A percentile compares a stretch with the other conserved stretches of the same genome.
Conservation (phyloP, 2,329 filamentous ascomycete genomes). For the Neonectria coccinea region DNA sequence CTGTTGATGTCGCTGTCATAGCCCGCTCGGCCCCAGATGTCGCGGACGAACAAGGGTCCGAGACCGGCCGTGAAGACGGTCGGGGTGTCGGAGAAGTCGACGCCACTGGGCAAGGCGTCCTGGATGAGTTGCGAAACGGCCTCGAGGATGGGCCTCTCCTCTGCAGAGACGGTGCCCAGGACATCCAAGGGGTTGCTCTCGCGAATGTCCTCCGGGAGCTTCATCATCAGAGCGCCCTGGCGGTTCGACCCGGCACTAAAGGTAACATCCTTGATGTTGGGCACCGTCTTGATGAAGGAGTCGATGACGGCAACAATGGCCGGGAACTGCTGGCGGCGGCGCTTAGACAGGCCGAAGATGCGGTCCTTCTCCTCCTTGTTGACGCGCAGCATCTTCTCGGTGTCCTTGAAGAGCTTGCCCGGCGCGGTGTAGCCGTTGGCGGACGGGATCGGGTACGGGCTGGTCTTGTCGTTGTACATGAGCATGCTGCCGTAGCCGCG, state of each 20-base stretch:
- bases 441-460: conserved; percentile 85
- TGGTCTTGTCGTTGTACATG: conserved; percentile 79
- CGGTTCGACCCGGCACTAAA: conserved; percentile 92
- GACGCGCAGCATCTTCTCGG: conserved; percentile 61
- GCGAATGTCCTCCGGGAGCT: conserved; percentile 69
- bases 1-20: conserved; percentile 66
- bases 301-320: conserved; percentile 86
- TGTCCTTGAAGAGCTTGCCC: conserved; percentile 69
- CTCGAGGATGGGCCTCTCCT: conserved; percentile 49
- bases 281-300: conserved; percentile 76
- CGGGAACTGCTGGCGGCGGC: conserved; percentile 83
- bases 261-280: conserved; percentile 76
- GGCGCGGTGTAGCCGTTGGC: conserved; percentile 82
- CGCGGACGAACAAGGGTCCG: conserved; percentile 58
- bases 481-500: conserved; percentile 91
- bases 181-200: conserved; percentile 72
- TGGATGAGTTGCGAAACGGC: conserved; percentile 54
- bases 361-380: conserved; percentile 65
- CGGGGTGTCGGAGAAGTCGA: conserved; percentile 52
- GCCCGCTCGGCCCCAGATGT: conserved; percentile 65
- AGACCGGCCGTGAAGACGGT: conserved; percentile 59
- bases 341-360: conserved; percentile 82
- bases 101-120: conserved; percentile 56
- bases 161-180: conserved; percentile 40
- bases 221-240: conserved; percentile 84